Evolutionary conservation across 345 rosid species (phyloP).

Genomic region (Populus simonii): DNA sequence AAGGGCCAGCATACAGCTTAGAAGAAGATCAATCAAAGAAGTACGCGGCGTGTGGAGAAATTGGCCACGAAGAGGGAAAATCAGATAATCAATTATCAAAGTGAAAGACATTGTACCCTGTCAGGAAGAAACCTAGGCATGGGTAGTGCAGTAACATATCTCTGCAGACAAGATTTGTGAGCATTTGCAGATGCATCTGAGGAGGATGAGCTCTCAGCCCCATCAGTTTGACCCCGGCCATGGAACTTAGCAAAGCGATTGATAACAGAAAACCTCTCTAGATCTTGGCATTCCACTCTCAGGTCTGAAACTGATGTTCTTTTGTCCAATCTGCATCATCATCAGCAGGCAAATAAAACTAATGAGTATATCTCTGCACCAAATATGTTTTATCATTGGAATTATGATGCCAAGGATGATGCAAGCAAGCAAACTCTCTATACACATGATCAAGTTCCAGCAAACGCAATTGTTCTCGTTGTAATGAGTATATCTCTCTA

Average conservation of each 20-base stretch:
- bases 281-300: conserved; percentile 70
- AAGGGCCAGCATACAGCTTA: conserved; percentile 22
- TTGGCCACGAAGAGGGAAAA: conserved; percentile 25
- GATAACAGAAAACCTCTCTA: conserved; percentile 71
- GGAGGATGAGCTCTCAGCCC: conserved; percentile 46
- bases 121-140: conserved; percentile 86
- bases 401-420: neutral
- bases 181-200: conserved; percentile 30
- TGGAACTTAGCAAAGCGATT: conserved; percentile 95
- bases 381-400: neutral
- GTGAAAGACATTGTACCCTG: conserved; percentile 83
- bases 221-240: conserved; percentile 55
- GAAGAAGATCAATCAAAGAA: conserved; percentile 18
- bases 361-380: neutral
- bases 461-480: neutral
- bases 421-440: neutral
- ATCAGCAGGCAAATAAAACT: neutral
- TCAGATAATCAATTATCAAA: conserved; percentile 55
- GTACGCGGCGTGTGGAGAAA: conserved; percentile 21
- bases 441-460: neutral
- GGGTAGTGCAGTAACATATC: conserved; percentile 74
- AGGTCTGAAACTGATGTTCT: conserved; percentile 56
- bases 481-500: neutral
- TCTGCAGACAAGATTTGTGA: conserved; percentile 51
- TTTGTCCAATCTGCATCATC: conserved; percentile 66